Evolutionary conservation across 2,329 filamentous ascomycete species (phyloP).

Genomic region (Trichoderma cornu-damae): DNA sequence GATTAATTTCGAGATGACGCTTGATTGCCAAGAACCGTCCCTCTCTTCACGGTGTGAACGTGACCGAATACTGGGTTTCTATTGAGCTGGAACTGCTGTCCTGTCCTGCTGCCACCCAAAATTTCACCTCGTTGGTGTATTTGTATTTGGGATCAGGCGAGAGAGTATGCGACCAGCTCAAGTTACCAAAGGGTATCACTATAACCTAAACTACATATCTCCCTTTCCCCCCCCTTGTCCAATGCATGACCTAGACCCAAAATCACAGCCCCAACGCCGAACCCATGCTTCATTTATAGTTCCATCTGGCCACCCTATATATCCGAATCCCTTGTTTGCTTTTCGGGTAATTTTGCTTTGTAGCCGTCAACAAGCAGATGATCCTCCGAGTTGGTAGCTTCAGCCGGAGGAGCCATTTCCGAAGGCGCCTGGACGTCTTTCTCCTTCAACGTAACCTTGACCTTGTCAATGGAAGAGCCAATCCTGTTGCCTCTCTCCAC

Average conservation of each 20-base stretch:
- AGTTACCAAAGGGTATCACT: conserved; percentile 5
- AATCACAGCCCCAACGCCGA: conserved; percentile 9
- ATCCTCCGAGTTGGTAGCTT: conserved; percentile 32
- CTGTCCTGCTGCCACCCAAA: not conserved
- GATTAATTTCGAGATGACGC: conserved; percentile 61
- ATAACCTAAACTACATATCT: conserved; percentile 3
- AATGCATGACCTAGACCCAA: conserved; percentile 1
- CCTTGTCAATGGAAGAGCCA: conserved; percentile 26
- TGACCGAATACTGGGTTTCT: conserved; percentile 22
- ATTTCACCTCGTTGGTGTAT: not conserved
- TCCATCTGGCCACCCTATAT: not conserved
- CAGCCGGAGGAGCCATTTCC: conserved; percentile 26
- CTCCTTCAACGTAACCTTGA: conserved; percentile 49
- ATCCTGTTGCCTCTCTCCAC: conserved; percentile 42
- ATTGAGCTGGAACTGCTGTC: not conserved
- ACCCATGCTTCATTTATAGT: not conserved
- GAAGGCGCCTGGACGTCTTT: conserved; percentile 36
- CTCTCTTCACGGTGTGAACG: conserved; percentile 26
- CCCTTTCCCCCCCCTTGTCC: conserved; percentile 1
- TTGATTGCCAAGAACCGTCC: conserved; percentile 73
- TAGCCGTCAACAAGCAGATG: conserved; percentile 48
- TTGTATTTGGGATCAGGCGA: not conserved
- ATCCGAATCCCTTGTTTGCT: conserved; percentile 4
- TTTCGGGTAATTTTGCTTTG: conserved; percentile 23
- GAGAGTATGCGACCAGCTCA: not conserved